Evolutionary conservation across 148 eudicot species (phyloP).

Genomic region (Persicaria tinctoria): DNA sequence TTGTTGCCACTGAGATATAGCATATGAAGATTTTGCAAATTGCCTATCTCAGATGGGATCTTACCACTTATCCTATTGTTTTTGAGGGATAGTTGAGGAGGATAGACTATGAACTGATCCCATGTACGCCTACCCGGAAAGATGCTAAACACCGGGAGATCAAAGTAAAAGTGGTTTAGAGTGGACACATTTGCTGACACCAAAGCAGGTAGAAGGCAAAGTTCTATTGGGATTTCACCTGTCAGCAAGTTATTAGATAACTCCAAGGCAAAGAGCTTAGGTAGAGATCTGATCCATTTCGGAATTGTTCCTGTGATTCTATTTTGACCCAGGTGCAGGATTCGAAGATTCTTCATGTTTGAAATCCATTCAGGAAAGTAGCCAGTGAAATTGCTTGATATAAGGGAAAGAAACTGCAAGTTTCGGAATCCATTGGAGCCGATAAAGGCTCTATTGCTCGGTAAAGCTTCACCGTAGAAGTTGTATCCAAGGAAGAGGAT

Average conservation of each 20-base stretch:
- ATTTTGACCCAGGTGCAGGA: slow-evolving; percentile 61
- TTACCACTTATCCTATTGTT: slow-evolving; percentile 55
- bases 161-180: too few relatives aligned
- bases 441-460: slow-evolving; percentile 29
- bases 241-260: too few relatives aligned
- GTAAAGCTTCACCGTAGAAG: slow-evolving; percentile 50
- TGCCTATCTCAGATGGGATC: slow-evolving; percentile 60
- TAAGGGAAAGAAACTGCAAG: slow-evolving; percentile 59
- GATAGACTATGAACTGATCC: too few relatives aligned
- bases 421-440: slow-evolving; percentile 39
- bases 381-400: slow-evolving; percentile 60
- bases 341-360: slow-evolving; percentile 47
- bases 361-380: slow-evolving; percentile 56
- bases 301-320: too few relatives aligned
- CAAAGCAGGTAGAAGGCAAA: too few relatives aligned
- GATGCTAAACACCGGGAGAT: too few relatives aligned
- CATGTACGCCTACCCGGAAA: too few relatives aligned
- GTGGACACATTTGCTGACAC: too few relatives aligned
- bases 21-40: slow-evolving; percentile 46
- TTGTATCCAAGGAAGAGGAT: slow-evolving; percentile 49
- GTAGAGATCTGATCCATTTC: too few relatives aligned
- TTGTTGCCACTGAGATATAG: slow-evolving; percentile 56
- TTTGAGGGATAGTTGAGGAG: slow-evolving; percentile 41
- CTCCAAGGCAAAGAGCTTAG: too few relatives aligned
- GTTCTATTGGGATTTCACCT: too few relatives aligned